phyloP scores from a whole-genome alignment of 2,329 filamentous ascomycete species.

The Pseudogymnoascus sp. region DNA sequence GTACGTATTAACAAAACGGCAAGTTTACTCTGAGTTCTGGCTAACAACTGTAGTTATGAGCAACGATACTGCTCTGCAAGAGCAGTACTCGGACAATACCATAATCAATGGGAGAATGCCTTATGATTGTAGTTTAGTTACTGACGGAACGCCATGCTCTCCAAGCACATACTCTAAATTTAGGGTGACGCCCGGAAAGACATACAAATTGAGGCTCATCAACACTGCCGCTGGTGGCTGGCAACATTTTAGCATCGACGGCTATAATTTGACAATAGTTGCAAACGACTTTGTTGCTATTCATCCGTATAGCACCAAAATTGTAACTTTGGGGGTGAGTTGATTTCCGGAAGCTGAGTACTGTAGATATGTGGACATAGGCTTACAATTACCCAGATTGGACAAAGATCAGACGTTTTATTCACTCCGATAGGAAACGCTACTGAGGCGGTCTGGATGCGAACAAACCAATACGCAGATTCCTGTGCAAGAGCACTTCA shows the following conservation, averaged over 20 bases:
- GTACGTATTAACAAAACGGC: conserved; percentile 30
- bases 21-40: conserved; percentile 31
- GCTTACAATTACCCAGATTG: conserved; percentile 51
- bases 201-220: conserved; percentile 40
- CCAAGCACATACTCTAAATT: conserved; percentile 12
- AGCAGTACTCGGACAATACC: not conserved
- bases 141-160: not conserved
- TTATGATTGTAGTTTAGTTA: conserved; percentile 16
- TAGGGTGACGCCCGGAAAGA: conserved; percentile 32
- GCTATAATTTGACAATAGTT: conserved; percentile 49
- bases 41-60: conserved; percentile 21
- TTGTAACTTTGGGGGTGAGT: not conserved
- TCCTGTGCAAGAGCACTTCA: not conserved
- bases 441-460: conserved; percentile 49
- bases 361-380: conserved; percentile 37
- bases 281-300: conserved; percentile 57
- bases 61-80: conserved; percentile 16
- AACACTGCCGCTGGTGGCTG: conserved; percentile 36
- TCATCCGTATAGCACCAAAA: conserved; percentile 37
- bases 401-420: conserved; percentile 38
- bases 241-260: conserved; percentile 41
- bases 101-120: conserved; percentile 29
- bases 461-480: conserved; percentile 33
- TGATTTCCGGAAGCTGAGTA: not conserved
- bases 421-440: conserved; percentile 38